Base-by-base conservation (phyloP, 371 early-diverging fungal genomes). In the Syncephalastrum monosporum region DNA sequence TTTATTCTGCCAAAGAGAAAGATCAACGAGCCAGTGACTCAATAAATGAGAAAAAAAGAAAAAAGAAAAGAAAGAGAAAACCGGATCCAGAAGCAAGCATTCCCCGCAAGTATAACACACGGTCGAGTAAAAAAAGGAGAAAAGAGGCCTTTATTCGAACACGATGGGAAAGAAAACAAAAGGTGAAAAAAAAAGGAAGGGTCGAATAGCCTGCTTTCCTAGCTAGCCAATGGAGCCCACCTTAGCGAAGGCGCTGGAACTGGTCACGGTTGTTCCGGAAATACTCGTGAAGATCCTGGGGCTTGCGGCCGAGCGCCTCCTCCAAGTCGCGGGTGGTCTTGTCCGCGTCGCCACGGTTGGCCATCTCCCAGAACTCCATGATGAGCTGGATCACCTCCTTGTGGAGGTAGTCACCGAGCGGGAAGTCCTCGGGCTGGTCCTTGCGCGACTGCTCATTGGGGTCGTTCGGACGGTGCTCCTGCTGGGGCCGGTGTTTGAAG, bases 201-300 rank as follows among this genome's bases (percentile, higher is more conserved):
- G 0, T 33, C 38, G 38, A 33, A 33, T 33, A 33, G 38, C 38
- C 38, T 33, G 8, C 10, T 29, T 33, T 12, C 12, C 12, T 6
- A 33, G 38, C 12, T 6, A 33, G 38, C 10, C 8, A 19, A 13
- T 16, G n/a, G 25, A 38, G 10, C 15, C 24, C 4, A 51, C 24
- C 19, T 53, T 50, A 65, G 14, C 53, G 60, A 25, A 72, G 67
- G 5, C 56, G 59, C n/a, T 55, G 68, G 63, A 77, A 73, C 15
- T 71, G 53, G 2, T 73, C 66, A 19, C 74, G 73, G 55, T 77
- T 77, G 47, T 53, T 60, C 46, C 71, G 46, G 27, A 73, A 69
- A 49, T 69, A 77, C 4, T 69, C 43, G 29, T 60, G 60, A 45
- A 77, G 21, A 15, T 44, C 57, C 3, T 60, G 63, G 46, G 77